Conservation (phyloP, 2,329 filamentous ascomycete genomes). For the Microsporum canis region DNA sequence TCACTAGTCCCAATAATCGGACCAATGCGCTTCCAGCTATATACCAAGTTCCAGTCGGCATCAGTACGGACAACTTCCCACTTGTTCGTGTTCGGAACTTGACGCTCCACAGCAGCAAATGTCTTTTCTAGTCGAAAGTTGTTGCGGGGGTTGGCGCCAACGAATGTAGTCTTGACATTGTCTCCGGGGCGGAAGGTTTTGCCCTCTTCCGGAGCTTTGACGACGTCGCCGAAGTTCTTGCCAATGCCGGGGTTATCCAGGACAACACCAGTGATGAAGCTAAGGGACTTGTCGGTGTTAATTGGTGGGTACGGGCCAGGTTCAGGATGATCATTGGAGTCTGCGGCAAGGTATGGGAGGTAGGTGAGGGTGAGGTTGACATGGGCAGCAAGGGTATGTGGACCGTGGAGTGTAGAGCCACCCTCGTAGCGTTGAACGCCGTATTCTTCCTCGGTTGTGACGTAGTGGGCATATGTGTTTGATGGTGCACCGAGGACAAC, state of each 20-base stretch:
- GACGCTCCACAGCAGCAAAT: slow-evolving; percentile 63
- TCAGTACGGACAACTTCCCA: slow-evolving; percentile 65
- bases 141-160: slow-evolving; percentile 83
- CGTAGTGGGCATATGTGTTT: slow-evolving; percentile 82
- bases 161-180: slow-evolving; percentile 56
- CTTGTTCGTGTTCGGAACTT: slow-evolving; percentile 30
- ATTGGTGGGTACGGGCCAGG: slow-evolving; percentile 60
- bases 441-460: slow-evolving; percentile 70
- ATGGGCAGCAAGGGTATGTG: slow-evolving; percentile 70
- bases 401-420: slow-evolving; percentile 82
- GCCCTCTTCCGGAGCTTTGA: slow-evolving; percentile 42
- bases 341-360: slow-evolving; percentile 52
- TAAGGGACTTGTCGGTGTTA: slow-evolving; percentile 62
- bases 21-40: slow-evolving; percentile 64
- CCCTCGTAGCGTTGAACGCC: slow-evolving; percentile 82
- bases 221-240: slow-evolving; percentile 58
- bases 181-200: slow-evolving; percentile 50
- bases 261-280: slow-evolving; percentile 70
- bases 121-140: slow-evolving; percentile 69
- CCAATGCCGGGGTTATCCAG: slow-evolving; percentile 57
- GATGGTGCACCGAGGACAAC: slow-evolving; percentile 80
- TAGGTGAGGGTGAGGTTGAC: slow-evolving; percentile 72
- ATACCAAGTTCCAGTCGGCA: slow-evolving; percentile 72
- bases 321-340: slow-evolving; percentile 34
- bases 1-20: slow-evolving; percentile 62